Evolutionary conservation across 306 rosid species (phyloP).

Genomic region (Fagus sylvatica): DNA sequence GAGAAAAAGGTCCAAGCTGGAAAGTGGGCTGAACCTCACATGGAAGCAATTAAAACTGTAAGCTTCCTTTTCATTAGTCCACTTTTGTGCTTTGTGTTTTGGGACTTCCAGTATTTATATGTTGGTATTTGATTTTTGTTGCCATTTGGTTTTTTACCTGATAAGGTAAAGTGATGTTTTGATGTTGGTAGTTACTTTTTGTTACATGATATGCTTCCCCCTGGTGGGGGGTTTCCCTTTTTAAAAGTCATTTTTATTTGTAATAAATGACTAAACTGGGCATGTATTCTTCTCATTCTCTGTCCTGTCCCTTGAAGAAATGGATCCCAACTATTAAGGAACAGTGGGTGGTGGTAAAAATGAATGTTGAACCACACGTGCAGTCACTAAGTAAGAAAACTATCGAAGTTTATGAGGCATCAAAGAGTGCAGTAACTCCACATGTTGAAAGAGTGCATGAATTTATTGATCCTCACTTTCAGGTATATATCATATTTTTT

Average conservation of each 20-base stretch:
- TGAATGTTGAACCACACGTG: slow-evolving; percentile 71
- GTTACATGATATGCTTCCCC: background rate
- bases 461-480: slow-evolving; percentile 74
- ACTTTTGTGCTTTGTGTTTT: slow-evolving; percentile 20
- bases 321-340: slow-evolving; percentile 71
- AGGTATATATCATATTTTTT: slow-evolving; percentile 40
- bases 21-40: slow-evolving; percentile 92
- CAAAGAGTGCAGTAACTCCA: slow-evolving; percentile 68
- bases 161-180: background rate
- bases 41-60: slow-evolving; percentile 74
- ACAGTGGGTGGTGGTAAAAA: slow-evolving; percentile 57
- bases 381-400: slow-evolving; percentile 50
- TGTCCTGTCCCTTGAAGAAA: slow-evolving; percentile 51
- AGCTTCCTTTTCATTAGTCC: slow-evolving; percentile 34
- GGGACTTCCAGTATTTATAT: background rate
- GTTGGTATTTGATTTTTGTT: background rate
- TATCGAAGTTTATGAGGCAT: slow-evolving; percentile 59
- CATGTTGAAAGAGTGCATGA: slow-evolving; percentile 65
- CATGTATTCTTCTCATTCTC: slow-evolving; percentile 20
- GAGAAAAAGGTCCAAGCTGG: slow-evolving; percentile 74
- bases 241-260: background rate
- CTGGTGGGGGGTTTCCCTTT: background rate
- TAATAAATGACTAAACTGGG: background rate
- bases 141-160: background rate
- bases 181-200: background rate